Percentiles rank a stretch among this genome's conserved stretches.
Conservation (phyloP, 176 grass and related monocot genomes). For the Eremochloa ophiuroides region DNA sequence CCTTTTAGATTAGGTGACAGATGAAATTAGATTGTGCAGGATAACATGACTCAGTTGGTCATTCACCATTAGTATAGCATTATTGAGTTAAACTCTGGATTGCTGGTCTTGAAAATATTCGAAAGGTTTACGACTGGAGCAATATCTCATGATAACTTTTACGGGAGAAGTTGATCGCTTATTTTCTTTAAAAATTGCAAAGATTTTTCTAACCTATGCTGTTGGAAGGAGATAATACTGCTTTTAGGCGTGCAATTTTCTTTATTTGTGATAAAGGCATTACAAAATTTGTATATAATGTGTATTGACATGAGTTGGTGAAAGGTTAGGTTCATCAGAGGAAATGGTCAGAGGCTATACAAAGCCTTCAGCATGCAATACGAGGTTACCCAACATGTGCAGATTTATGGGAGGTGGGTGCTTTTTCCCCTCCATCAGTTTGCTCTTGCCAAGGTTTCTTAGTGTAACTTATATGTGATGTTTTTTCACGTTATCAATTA, state of each 20-base stretch:
- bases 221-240: neutral
- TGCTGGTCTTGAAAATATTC: neutral
- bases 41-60: neutral
- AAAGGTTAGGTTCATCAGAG: slow-evolving; percentile 81
- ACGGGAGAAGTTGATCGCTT: neutral
- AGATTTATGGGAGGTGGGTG: slow-evolving; percentile 92
- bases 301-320: slow-evolving; percentile 17
- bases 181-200: neutral
- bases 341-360: slow-evolving; percentile 87
- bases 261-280: neutral
- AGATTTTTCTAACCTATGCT: neutral
- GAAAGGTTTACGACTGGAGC: neutral
- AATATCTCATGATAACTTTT: neutral
- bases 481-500: slow-evolving; percentile 19
- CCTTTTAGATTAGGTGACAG: neutral
- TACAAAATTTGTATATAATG: neutral
- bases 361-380: slow-evolving; percentile 88
- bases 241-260: neutral
- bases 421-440: neutral
- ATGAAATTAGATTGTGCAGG: neutral
- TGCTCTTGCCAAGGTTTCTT: slow-evolving; percentile 23
- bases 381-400: slow-evolving; percentile 69
- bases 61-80: neutral
- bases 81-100: neutral
- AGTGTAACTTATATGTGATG: neutral